These are phyloP conservation scores for Vicia sativa DNA, from an alignment of 306 rosid genomes.

Conservation along the genomic window DNA sequence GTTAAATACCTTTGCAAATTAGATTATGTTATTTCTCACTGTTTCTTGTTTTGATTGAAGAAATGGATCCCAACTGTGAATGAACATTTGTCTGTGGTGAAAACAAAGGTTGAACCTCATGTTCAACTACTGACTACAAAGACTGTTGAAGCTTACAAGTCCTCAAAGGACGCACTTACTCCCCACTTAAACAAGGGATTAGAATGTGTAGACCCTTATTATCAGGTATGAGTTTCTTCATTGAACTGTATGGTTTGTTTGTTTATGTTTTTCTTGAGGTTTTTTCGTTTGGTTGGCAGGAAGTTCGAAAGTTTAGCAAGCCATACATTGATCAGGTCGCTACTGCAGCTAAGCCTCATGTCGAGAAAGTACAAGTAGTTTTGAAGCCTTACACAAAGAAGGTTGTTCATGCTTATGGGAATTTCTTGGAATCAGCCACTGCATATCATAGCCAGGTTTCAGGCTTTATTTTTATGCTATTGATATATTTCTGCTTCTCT, in stretches of 20 bases:
- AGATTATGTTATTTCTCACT: slow-evolving; percentile 19
- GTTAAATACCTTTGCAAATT: slow-evolving; percentile 26
- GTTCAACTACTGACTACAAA: slow-evolving; percentile 54
- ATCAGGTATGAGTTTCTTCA: slow-evolving; percentile 59
- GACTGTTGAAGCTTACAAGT: slow-evolving; percentile 62
- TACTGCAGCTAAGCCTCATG: slow-evolving; percentile 77
- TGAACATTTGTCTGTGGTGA: slow-evolving; percentile 65
- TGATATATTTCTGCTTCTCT: slow-evolving; percentile 5
- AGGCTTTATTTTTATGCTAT: slow-evolving; percentile 9
- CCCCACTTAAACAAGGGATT: slow-evolving; percentile 70
- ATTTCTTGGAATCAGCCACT: slow-evolving; percentile 82
- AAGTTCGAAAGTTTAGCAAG: slow-evolving; percentile 77
- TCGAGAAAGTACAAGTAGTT: slow-evolving; percentile 64
- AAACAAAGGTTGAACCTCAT: slow-evolving; percentile 73
- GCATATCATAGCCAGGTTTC: slow-evolving; percentile 81
- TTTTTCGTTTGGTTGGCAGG: slow-evolving; percentile 56
- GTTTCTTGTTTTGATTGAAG: slow-evolving; percentile 53
- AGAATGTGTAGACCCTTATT: slow-evolving; percentile 76
- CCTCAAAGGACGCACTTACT: slow-evolving; percentile 63
- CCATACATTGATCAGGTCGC: slow-evolving; percentile 91
- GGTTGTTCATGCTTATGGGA: slow-evolving; percentile 63
- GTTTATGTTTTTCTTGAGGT: slow-evolving; percentile 34
- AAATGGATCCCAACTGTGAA: slow-evolving; percentile 72
- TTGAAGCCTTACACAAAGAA: slow-evolving; percentile 74
- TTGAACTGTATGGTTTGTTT: slow-evolving; percentile 24